Conservation (phyloP, 306 rosid genomes). For the Rosa chinensis region DNA sequence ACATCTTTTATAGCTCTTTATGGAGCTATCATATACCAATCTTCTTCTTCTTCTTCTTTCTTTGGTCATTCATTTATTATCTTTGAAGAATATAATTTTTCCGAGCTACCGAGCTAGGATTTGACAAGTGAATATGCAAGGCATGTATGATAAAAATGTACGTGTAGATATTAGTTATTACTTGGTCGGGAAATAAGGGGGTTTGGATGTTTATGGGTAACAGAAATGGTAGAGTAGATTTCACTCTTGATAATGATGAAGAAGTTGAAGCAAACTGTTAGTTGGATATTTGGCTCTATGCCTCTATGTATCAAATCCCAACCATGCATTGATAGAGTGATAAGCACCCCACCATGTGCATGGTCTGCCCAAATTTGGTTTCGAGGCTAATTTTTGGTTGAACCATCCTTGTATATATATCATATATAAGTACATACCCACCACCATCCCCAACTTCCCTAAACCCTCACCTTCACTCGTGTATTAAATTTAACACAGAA, state of each 20-base stretch:
- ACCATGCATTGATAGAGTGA: not conserved
- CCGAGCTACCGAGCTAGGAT: not conserved
- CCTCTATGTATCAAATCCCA: slow-evolving; percentile 8
- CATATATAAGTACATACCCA: slow-evolving; percentile 9
- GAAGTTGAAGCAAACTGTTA: slow-evolving; percentile 30
- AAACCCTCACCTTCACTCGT: not conserved
- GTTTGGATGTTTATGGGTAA: not conserved
- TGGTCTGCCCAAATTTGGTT: slow-evolving; percentile 16
- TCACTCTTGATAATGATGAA: not conserved
- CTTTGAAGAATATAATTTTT: not conserved
- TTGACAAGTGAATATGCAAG: not conserved
- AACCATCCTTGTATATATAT: slow-evolving; percentile 31
- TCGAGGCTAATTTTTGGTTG: slow-evolving; percentile 32
- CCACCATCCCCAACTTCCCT: not conserved
- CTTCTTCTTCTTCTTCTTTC: not conserved
- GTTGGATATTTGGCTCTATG: slow-evolving; percentile 14
- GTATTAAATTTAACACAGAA: not conserved
- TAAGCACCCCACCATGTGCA: slow-evolving; percentile 43
- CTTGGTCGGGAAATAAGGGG: not conserved
- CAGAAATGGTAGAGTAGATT: not conserved
- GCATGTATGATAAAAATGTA: not conserved
- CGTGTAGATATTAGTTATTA: not conserved
- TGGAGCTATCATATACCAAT: not conserved
- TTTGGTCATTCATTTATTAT: not conserved
- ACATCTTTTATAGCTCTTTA: not conserved